These are phyloP conservation scores for Luzula sylvatica DNA, from an alignment of 176 grass and related monocot genomes.

Conservation along the genomic window DNA sequence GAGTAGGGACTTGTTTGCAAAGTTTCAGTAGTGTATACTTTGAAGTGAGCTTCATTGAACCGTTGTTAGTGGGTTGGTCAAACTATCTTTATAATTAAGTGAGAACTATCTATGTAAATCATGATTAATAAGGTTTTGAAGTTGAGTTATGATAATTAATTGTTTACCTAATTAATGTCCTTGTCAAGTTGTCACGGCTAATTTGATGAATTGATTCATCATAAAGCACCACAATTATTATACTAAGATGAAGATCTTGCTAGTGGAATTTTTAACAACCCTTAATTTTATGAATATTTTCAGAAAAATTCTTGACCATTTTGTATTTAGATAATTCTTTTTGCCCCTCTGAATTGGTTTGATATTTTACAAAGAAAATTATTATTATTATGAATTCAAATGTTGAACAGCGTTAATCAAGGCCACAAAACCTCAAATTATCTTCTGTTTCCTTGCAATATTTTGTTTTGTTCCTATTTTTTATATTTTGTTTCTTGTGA, in stretches of 20 bases:
- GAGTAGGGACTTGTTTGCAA: too few relatives aligned
- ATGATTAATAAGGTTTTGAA: too few relatives aligned
- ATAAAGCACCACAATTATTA: conserved; percentile 1
- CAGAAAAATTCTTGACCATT: background rate
- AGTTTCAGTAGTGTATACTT: too few relatives aligned
- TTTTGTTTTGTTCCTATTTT: background rate
- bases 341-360: too few relatives aligned
- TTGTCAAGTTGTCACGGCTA: too few relatives aligned
- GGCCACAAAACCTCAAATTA: conserved; percentile 5
- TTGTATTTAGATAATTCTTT: too few relatives aligned
- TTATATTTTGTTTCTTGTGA: background rate
- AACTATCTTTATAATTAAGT: too few relatives aligned
- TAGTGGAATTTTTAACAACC: conserved; percentile 7
- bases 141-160: too few relatives aligned
- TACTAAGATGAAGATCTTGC: background rate
- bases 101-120: too few relatives aligned
- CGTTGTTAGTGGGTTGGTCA: background rate
- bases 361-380: background rate
- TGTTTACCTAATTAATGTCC: too few relatives aligned
- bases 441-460: background rate
- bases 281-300: background rate
- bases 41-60: conserved; percentile 2
- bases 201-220: too few relatives aligned
- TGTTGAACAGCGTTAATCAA: conserved; percentile 7
- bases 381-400: background rate